These are phyloP conservation scores for Fraxinus anomala DNA, from an alignment of 257 asterid genomes.

Conservation along the genomic window DNA sequence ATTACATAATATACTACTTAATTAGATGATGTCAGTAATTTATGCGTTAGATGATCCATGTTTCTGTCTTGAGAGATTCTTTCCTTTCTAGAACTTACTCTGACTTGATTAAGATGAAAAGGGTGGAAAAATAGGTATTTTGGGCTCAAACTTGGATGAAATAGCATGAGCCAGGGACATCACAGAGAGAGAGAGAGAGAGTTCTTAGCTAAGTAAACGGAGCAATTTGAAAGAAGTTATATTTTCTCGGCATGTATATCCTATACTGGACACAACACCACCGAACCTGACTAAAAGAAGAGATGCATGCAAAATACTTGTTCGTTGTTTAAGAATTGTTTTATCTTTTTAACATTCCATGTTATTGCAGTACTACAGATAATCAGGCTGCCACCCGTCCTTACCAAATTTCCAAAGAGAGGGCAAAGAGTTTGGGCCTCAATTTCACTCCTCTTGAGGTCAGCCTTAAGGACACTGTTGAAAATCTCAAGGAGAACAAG, in stretches of 20 bases:
- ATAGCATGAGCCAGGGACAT: background rate
- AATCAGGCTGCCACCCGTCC: conserved; percentile 13
- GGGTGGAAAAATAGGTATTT: background rate
- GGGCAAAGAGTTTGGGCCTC: conserved; percentile 43
- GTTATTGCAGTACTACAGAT: conserved; percentile 34
- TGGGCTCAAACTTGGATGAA: background rate
- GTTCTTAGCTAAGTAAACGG: background rate
- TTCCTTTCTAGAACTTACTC: background rate
- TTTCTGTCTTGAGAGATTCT: background rate
- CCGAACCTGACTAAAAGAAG: background rate
- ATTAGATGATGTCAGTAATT: background rate
- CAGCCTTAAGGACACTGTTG: conserved; percentile 46
- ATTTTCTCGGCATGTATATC: background rate
- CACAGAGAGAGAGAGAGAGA: no score
- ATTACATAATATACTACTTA: no score
- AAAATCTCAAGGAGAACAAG: conserved; percentile 37
- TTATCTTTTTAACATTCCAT: background rate
- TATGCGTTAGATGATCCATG: background rate
- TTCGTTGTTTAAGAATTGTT: background rate
- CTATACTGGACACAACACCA: background rate
- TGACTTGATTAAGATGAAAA: background rate
- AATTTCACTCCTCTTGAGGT: conserved; percentile 45
- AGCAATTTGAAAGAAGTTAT: background rate
- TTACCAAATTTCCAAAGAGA: conserved; percentile 45
- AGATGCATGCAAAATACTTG: background rate